Evolutionary conservation across 768 basidiomycete species (phyloP).

Genomic region (Tulasnella sp.): DNA sequence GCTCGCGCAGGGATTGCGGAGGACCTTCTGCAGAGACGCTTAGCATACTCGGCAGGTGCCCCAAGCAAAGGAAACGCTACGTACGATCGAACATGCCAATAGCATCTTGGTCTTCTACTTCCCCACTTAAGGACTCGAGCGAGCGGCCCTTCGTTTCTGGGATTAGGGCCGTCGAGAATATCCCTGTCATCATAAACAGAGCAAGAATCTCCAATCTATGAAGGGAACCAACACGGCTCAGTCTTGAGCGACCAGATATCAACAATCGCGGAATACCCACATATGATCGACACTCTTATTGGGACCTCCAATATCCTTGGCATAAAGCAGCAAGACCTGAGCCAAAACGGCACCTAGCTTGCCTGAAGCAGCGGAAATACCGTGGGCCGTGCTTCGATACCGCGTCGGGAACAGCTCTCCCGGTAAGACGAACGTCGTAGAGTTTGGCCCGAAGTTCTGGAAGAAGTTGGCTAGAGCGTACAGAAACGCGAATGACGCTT

Average conservation of each 20-base stretch:
- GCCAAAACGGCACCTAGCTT: constrained; percentile 36
- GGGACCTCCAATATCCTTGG: constrained; percentile 23
- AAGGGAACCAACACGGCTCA: neutral
- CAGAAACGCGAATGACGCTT: constrained; percentile 30
- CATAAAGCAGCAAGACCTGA: constrained; percentile 29
- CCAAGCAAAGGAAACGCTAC: neutral
- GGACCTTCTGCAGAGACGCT: neutral
- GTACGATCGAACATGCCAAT: neutral
- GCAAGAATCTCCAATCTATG: constrained; percentile 33
- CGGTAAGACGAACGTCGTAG: constrained; percentile 32
- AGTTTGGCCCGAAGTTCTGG: constrained; percentile 27
- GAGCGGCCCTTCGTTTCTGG: constrained; percentile 32
- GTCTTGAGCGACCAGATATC: neutral
- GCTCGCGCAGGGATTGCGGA: neutral
- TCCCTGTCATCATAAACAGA: constrained; percentile 31
- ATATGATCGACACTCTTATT: neutral
- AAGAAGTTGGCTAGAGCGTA: constrained; percentile 36
- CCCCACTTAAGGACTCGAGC: constrained; percentile 29
- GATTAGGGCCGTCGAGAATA: constrained; percentile 31
- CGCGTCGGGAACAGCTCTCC: constrained; percentile 35
- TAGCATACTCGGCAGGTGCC: neutral
- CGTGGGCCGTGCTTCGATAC: constrained; percentile 34
- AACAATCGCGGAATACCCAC: neutral
- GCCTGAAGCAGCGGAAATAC: constrained; percentile 33
- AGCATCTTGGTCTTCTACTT: constrained; percentile 24